Base-by-base conservation (phyloP, 169 alveolate species). In the Plasmodium cynomolgi region DNA sequence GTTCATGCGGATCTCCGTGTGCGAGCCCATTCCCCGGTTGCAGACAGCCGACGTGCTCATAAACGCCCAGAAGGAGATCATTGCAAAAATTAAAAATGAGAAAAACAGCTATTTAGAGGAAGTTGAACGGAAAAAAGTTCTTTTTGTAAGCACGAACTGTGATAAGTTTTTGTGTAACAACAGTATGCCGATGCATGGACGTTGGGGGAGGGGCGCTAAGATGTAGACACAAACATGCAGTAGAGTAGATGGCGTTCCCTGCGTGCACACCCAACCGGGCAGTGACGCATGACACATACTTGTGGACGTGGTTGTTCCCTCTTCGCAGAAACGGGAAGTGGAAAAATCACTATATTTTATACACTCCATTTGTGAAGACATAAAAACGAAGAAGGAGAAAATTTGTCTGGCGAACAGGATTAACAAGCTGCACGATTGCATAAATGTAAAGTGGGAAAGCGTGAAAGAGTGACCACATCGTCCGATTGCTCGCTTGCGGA, bases 271-370 rank as follows among this genome's bases (percentile, higher is more conserved):
- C 20, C n/a, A 56, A 47, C 41, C 17, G 41, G 81, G 81, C 39
- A 72, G n/a, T 50, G 62, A 17, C 23, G 7, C 62, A 50, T 72
- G 39, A 15, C 81, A 72, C 41, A 72, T 31, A 15, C 6, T 17
- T 9, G 33, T 72, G 33, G 0, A 47, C 20, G 58, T 39, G 58
- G 47, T 15, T 26, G 6, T 31, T 50, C 2, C 74, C 86, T 50
- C 31, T 77, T 34, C 34, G 29, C 74, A 86, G 93, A 86, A 86
- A 56, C 80, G 71, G 34, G 93, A 86, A 86, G 17, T 86, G 44
- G 93, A 86, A 86, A 86, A 37, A 1, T 86, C 93, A n/a, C 33
- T 86, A 23, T 86, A 86, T 75, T 86, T 86, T 86, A 86, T 86
- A 41, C 81, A 75, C 33, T 86, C 93, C 13, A 44, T 86, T 47